Evolutionary conservation across 2,329 filamentous ascomycete species (phyloP).

Genomic region (Nigrospora oryzae): DNA sequence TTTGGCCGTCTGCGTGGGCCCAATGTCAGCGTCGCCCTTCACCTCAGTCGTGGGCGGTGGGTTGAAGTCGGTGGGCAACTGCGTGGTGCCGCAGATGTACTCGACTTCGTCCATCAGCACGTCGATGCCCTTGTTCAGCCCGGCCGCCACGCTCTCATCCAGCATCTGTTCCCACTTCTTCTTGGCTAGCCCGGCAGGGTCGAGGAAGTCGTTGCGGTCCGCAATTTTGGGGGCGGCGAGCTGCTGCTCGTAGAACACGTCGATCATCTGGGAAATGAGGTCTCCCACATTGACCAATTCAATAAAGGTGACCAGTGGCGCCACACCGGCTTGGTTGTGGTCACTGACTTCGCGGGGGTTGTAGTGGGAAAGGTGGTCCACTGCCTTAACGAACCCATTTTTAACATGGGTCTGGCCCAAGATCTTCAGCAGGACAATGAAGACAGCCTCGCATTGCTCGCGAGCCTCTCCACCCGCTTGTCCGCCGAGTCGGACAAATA

Average conservation of each 20-base stretch:
- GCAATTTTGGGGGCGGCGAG: slow-evolving; percentile 73
- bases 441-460: slow-evolving; percentile 84
- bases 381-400: slow-evolving; percentile 86
- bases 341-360: slow-evolving; percentile 77
- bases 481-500: slow-evolving; percentile 73
- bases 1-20: slow-evolving; percentile 70
- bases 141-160: slow-evolving; percentile 90
- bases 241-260: slow-evolving; percentile 97
- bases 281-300: slow-evolving; percentile 98
- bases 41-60: slow-evolving; percentile 38
- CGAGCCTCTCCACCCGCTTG: slow-evolving; percentile 75
- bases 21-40: slow-evolving; percentile 31
- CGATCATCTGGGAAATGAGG: slow-evolving; percentile 96
- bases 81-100: slow-evolving; percentile 83
- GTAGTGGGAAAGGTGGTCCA: slow-evolving; percentile 83
- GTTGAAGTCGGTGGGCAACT: slow-evolving; percentile 84
- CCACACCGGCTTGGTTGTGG: slow-evolving; percentile 65
- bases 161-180: slow-evolving; percentile 99
- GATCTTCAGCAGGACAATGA: slow-evolving; percentile 74
- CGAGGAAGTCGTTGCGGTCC: slow-evolving; percentile 90
- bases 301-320: slow-evolving; percentile 88
- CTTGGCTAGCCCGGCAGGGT: slow-evolving; percentile 87
- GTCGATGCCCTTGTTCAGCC: slow-evolving; percentile 94
- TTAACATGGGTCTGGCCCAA: slow-evolving; percentile 83
- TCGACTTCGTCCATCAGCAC: slow-evolving; percentile 98